Evolutionary conservation across 352 stramenopile genomes (phyloP), one percentile per base, ranked within the genome.

Genomic region (Pythium biforme): DNA sequence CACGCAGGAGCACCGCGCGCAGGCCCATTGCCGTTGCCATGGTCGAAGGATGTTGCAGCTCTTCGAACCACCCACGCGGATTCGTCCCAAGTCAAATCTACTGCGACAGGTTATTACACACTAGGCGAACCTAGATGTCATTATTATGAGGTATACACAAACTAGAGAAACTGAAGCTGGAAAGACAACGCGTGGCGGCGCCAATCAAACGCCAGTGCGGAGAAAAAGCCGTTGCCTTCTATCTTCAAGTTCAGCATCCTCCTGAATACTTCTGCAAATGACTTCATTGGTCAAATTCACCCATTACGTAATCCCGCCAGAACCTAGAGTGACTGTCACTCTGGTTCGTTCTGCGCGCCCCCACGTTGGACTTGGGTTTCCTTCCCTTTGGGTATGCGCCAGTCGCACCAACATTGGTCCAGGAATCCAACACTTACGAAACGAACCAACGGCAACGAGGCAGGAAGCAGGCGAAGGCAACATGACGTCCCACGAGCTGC

Each of bases 41-140:
- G 5, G 10, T 43, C 17, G 31, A 11, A 37, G 14, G 14, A 50
- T 43, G 40, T 66, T 62, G 49, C 33, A 59, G 50, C 45, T 29
- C 55, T 59, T 60, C 55, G 55, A 56, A 50, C 57, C 64, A 66
- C 59, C 39, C 56, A 64, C 46, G 7, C 31, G 49, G 33, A 48
- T n/a, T n/a, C n/a, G n/a, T n/a, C n/a, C 34, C 19, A 51, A 54
- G 3, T 29, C 27, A 25, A 31, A 54, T 9, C 14, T n/a, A 37
- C 19, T 49, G 34, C 10, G 25, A 45, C 31, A 50, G 39, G 49
- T 41, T 52, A 40, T 22, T 37, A 31, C 12, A 37, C 12, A 0
- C 14, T 9, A 31, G 0, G 15, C 51, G 51, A 49, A 58, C 51
- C 29, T 50, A 60, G 40, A 33, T n/a, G 54, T 51, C 54, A 60